Evolutionary conservation across 176 grass and related monocot species (phyloP), one percentile per base, ranked within the genome.

Genomic region (Guadua angustifolia): DNA sequence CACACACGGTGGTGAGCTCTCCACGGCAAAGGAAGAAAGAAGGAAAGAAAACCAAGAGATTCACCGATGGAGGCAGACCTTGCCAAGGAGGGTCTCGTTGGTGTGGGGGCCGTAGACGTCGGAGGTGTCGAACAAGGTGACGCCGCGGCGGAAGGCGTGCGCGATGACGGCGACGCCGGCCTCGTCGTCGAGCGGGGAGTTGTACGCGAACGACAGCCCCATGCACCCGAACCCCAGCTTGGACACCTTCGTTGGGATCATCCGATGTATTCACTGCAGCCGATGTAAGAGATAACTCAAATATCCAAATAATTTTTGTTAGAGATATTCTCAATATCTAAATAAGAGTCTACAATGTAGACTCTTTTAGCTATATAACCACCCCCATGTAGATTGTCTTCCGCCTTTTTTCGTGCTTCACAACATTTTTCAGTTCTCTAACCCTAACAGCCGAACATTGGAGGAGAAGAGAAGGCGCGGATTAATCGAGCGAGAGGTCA

Each of bases 91-190:
- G 58, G 86, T 79, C 50, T 97, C 95, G 77, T 89, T 93, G 71
- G 86, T 82, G n/a, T 46, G 84, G 73, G 86, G 84, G 21, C 95
- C 95, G 45, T 97, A 97, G 8, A 82, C 74, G 82, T 97, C 66
- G 69, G 92, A 79, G 81, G 90, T 97, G 81, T 97, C 94, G 74
- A 97, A 94, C 64, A 97, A 92, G 73, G 92, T 94, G 78, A 97
- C 73, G 40, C 95, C 88, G 17, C 79, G 89, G 73, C 58, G 36
- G 85, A 97, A 97, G 8, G 92, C 95, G 82, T 93, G 88, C 39
- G 73, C 71, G 84, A 97, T 77, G 57, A 97, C 82, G 66, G 90
- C 71, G 40, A 82, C 50, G 12, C 92, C 86, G 4, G 33, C 79
- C 19, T 91, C 92, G n/a, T 94, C 90, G 29, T 78, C 67, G 21